phyloP scores from a whole-genome alignment of 768 basidiomycete species.

The Russula brevipes region DNA sequence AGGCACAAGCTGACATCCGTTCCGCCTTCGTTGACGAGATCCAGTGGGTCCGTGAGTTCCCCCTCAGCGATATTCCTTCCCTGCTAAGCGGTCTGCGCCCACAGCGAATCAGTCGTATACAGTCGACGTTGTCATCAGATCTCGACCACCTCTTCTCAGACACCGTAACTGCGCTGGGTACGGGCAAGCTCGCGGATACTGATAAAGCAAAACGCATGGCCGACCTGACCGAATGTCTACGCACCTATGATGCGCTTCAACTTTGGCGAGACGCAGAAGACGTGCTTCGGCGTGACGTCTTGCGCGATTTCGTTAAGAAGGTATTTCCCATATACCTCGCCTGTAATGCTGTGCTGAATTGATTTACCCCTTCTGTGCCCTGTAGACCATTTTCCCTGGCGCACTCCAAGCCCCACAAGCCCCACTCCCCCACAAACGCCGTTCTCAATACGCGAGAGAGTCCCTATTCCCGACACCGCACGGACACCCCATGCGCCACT shows the following conservation, averaged over 20 bases:
- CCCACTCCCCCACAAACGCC: conserved; percentile 74
- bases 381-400: conserved; percentile 68
- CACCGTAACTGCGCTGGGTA: conserved; percentile 48
- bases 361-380: not conserved
- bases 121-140: conserved; percentile 78
- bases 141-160: conserved; percentile 76
- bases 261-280: conserved; percentile 89
- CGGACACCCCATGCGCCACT: conserved; percentile 52
- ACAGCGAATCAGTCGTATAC: conserved; percentile 78
- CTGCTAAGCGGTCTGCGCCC: conserved; percentile 16
- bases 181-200: conserved; percentile 49
- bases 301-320: conserved; percentile 73
- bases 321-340: conserved; percentile 36
- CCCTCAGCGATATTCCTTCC: conserved; percentile 18
- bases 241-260: conserved; percentile 72
- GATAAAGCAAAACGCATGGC: conserved; percentile 58
- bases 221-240: conserved; percentile 73
- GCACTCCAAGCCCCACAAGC: conserved; percentile 65
- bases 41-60: conserved; percentile 62
- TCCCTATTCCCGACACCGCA: conserved; percentile 38
- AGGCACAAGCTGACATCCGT: conserved; percentile 62
- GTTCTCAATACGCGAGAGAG: conserved; percentile 35
- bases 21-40: conserved; percentile 80
- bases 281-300: conserved; percentile 65
- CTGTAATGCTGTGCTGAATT: not conserved